Evolutionary conservation across 352 stramenopile species (phyloP), one percentile per base, ranked within the genome.

Genomic region (Globisporangium viniferum): DNA sequence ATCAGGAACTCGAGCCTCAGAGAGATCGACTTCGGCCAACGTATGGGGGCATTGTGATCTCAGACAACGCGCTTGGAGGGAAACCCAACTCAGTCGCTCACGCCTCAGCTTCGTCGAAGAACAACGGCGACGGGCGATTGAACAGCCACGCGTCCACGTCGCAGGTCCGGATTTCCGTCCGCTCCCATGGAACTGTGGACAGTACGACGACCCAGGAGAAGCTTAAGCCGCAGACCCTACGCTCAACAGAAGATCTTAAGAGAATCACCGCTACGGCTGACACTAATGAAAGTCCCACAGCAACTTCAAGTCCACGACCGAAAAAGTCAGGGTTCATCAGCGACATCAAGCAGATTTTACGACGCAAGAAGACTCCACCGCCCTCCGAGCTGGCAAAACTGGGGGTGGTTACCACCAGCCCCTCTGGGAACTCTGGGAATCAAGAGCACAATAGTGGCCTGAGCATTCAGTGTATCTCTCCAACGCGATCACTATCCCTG

Each of bases 331-430:
- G 66, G 10, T 70, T 75, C 15, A 58, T 72, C 15, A 72, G 3
- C 22, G 70, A 75, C 8, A 51, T 75, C 20, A 59, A 64, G 33
- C 59, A 63, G 15, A 69, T 72, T 24, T 44, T 72, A 18, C 41
- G 31, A 22, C 66, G 70, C 10, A 75, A 64, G 27, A 67, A 49
- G 54, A 58, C 36, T 8, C 39, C 29, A 6, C 14, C 53, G 36
- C 24, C 33, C 0, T 24, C 35, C 29, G 22, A 44, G 27, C 46
- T 58, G 3, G 9, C 44, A 27, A 41, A 59, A 41, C 20, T 31
- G n/a, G 54, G n/a, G 31, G 33, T 44, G 46, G 33, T 2, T 24
- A 9, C n/a, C 1, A 62, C 33, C 18, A 9, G 8, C 7, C 6
- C 57, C 27, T 9, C 18, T 31, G 41, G 33, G 8, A 20, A 35